Evolutionary conservation across 306 rosid genomes (phyloP).

Genomic region (Neltuma alba): DNA sequence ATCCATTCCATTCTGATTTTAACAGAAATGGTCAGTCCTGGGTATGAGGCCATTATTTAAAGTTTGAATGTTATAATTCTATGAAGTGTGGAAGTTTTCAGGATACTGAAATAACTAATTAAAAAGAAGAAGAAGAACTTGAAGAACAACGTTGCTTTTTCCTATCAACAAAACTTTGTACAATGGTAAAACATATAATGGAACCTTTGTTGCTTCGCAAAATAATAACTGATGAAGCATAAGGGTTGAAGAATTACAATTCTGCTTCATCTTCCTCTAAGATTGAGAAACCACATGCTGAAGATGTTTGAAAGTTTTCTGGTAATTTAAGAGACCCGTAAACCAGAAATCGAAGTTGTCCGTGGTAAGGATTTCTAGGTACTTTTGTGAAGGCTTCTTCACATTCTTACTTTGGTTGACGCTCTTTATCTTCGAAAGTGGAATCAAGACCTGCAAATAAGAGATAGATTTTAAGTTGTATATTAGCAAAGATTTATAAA

Average conservation of each 20-base stretch:
- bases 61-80: background rate
- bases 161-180: background rate
- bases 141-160: background rate
- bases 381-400: slow-evolving; percentile 21
- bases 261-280: background rate
- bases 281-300: background rate
- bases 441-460: background rate
- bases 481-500: background rate
- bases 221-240: slow-evolving; percentile 4
- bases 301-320: background rate
- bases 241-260: background rate
- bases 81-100: background rate
- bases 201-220: background rate
- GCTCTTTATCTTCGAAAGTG: background rate
- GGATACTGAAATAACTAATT: background rate
- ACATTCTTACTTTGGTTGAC: slow-evolving; percentile 3
- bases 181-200: background rate
- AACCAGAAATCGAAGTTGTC: slow-evolving; percentile 20
- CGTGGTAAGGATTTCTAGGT: background rate
- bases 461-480: background rate
- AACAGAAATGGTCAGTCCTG: background rate
- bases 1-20: background rate
- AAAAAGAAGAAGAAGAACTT: background rate
- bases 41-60: background rate
- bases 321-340: background rate